Conservation (phyloP, 2,329 filamentous ascomycete species). For the Phaeosphaeria sp. region DNA sequence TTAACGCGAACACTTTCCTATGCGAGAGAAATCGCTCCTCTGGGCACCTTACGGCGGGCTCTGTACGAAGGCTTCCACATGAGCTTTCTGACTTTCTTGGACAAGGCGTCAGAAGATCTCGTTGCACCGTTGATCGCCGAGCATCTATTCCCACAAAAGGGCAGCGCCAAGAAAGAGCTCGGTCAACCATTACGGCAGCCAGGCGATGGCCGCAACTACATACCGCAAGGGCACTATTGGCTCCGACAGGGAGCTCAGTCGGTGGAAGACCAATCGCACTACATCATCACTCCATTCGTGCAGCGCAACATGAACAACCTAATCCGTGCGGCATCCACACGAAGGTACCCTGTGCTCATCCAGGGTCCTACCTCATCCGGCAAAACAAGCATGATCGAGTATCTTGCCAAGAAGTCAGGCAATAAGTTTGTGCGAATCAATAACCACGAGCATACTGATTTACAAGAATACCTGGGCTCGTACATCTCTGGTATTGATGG, state of each 20-base stretch:
- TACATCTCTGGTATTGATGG: slow-evolving; percentile 89
- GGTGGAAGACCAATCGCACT: slow-evolving; percentile 79
- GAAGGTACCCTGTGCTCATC: slow-evolving; percentile 90
- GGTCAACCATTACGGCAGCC: slow-evolving; percentile 80
- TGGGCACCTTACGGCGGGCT: slow-evolving; percentile 84
- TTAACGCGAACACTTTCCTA: slow-evolving; percentile 90
- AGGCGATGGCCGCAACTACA: slow-evolving; percentile 76
- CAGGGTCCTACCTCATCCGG: slow-evolving; percentile 97
- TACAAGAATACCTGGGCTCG: slow-evolving; percentile 96
- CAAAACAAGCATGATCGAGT: slow-evolving; percentile 99
- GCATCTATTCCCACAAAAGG: slow-evolving; percentile 75
- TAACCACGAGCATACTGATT: slow-evolving; percentile 97
- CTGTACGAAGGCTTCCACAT: slow-evolving; percentile 96
- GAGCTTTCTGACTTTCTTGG: slow-evolving; percentile 92
- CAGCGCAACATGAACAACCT: slow-evolving; percentile 94
- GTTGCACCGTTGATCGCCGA: slow-evolving; percentile 81
- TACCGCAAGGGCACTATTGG: slow-evolving; percentile 91
- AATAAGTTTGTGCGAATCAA: slow-evolving; percentile 99
- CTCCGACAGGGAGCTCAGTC: slow-evolving; percentile 75
- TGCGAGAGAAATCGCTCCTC: slow-evolving; percentile 80
- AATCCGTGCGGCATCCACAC: slow-evolving; percentile 89
- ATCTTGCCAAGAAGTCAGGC: slow-evolving; percentile 93
- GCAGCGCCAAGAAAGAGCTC: slow-evolving; percentile 74
- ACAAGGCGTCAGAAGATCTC: slow-evolving; percentile 79
- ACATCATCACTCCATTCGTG: slow-evolving; percentile 96